Conservation (phyloP, 2,329 filamentous ascomycete genomes). For the Bipolaris bicolor region DNA sequence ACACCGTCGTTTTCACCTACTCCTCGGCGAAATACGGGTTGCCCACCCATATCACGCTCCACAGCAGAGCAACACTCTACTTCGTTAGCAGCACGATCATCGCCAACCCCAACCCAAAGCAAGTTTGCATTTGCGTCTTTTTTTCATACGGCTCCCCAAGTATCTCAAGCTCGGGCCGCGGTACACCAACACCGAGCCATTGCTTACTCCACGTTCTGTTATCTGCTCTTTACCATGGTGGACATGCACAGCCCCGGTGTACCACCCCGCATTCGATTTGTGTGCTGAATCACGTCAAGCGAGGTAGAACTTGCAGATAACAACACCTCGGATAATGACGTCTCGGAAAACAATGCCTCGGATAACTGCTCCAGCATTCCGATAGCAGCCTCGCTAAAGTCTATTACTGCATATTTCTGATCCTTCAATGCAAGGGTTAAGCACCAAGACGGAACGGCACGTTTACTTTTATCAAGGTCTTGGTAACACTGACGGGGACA, state of each 20-base stretch:
- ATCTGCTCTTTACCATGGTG: neutral
- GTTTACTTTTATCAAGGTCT: neutral
- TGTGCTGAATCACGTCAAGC: neutral
- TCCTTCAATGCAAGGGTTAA: neutral
- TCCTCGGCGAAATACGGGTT: neutral
- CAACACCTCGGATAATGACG: neutral
- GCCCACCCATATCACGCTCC: neutral
- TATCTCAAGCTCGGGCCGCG: neutral
- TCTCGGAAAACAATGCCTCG: neutral
- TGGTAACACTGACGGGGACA: neutral
- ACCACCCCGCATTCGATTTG: neutral
- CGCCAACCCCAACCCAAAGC: neutral
- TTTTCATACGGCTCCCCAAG: conserved; percentile 1
- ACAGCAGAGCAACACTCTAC: neutral
- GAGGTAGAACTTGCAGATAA: neutral
- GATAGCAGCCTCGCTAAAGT: neutral
- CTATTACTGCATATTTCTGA: neutral
- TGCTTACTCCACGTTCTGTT: neutral
- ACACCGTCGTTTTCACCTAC: neutral
- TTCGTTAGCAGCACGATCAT: neutral
- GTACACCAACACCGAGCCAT: neutral
- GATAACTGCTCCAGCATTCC: neutral
- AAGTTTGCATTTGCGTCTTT: neutral
- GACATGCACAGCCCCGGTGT: neutral
- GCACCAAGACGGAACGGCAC: too few relatives aligned